Base-by-base conservation (phyloP, 768 basidiomycete species). In the Mycena floridula region DNA sequence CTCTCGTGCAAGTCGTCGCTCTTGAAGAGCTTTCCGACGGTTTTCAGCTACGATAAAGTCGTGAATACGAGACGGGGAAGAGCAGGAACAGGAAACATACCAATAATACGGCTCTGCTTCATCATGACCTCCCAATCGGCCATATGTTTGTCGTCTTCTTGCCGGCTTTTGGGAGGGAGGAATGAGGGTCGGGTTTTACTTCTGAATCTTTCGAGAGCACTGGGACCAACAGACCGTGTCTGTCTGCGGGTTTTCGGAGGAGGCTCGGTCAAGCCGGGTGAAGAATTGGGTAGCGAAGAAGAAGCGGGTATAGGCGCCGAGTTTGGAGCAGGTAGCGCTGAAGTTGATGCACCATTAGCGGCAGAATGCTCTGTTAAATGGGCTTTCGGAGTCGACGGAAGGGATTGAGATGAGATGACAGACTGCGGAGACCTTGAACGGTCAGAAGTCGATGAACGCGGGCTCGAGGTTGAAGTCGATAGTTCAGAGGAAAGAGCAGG, bases 61-160 rank as follows among this genome's bases (percentile, higher is more conserved):
- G n/a, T n/a, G 32, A 54, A 46, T 30, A 46, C 26, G 50, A 28
- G 39, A 22, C 27, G 26, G 3, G 27, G 20, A 22, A 24, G 24
- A 22, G 44, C 36, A 25, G 22, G 40, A 16, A 27, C 42, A 41
- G 8, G 25, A 7, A 8, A 64, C 74, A 58, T 48, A 90, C 90
- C 89, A 51, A 82, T 76, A 15, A 64, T 61, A 42, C 85, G 80
- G 64, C 87, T 90, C 37, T 70, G 79, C 50, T 79, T 81, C 84
- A 92, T 89, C 89, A 95, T 95, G 25, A 72, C 64, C 56, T 89
- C 78, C 85, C 91, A 93, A 57, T 86, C 85, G 4, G 82, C 77
- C 58, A 90, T 69, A 63, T 95, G 92, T 52, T 84, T 93, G 39
- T 71, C 62, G 56, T 94, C 91, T 62, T 95, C 91, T 46, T 76